Conservation (phyloP, 2,329 filamentous ascomycete species). For the Pseudogymnoascus sp. region DNA sequence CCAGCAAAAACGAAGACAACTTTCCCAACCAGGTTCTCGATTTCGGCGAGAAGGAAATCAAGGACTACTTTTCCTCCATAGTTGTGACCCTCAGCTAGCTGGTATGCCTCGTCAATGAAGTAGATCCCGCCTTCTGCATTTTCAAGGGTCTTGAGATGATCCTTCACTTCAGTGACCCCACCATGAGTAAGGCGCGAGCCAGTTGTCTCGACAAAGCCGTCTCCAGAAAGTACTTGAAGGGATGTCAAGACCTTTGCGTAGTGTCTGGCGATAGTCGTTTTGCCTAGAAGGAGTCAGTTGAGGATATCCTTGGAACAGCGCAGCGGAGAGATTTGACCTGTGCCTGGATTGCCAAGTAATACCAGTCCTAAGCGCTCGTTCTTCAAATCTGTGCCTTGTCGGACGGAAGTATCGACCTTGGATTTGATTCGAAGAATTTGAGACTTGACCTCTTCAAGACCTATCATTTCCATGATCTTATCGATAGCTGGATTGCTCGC, state of each 20-base stretch:
- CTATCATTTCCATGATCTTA: constrained; percentile 61
- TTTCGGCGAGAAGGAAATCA: constrained; percentile 64
- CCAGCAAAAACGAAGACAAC: constrained; percentile 67
- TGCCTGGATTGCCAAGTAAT: constrained; percentile 68
- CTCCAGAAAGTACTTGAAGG: constrained; percentile 55
- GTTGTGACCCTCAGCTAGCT: constrained; percentile 55
- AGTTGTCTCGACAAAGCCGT: constrained; percentile 57
- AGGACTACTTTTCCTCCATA: constrained; percentile 54
- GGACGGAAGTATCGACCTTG: constrained; percentile 51
- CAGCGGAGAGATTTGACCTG: constrained; percentile 40
- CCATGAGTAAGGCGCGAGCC: constrained; percentile 58
- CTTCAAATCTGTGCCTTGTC: constrained; percentile 49
- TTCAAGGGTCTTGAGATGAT: constrained; percentile 49
- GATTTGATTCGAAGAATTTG: constrained; percentile 56
- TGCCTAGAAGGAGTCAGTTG: constrained; percentile 33
- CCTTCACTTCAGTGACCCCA: constrained; percentile 52
- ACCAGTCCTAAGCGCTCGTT: constrained; percentile 55
- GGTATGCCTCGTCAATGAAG: constrained; percentile 77
- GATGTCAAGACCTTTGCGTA: constrained; percentile 60
- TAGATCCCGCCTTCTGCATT: constrained; percentile 62
- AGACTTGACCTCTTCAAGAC: constrained; percentile 61
- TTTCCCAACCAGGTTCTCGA: constrained; percentile 64
- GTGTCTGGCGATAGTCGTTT: constrained; percentile 64
- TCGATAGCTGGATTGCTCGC: constrained; percentile 51
- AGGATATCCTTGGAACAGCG: background rate